Evolutionary conservation across 1,139 yeast species (phyloP).

Genomic region (Zygoascus meyerae): DNA sequence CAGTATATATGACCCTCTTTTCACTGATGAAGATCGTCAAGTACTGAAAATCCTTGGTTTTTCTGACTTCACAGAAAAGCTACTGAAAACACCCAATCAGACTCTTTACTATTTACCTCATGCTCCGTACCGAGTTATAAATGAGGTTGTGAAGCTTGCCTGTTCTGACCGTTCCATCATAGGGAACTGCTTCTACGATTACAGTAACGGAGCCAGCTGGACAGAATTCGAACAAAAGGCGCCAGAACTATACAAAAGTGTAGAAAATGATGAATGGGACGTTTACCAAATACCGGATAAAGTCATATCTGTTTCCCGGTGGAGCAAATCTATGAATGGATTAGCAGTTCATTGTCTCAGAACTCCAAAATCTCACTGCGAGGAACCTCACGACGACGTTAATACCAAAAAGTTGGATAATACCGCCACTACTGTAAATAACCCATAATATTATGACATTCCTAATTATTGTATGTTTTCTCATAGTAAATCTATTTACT

Average conservation of each 20-base stretch:
- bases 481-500: conserved; percentile 1
- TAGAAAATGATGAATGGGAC: conserved; percentile 1
- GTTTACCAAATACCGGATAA: conserved; percentile 4
- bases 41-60: conserved; percentile 26
- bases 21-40: conserved; percentile 41
- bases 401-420: not conserved
- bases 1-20: conserved; percentile 62
- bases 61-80: too few relatives aligned
- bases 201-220: conserved; percentile 9
- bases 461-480: not conserved
- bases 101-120: conserved; percentile 61
- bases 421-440: not conserved
- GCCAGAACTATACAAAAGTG: not conserved
- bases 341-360: conserved; percentile 3
- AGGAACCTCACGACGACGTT: too few relatives aligned
- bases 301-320: not conserved
- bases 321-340: conserved; percentile 2
- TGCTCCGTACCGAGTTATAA: conserved; percentile 60
- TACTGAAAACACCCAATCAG: conserved; percentile 26
- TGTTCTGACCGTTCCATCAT: conserved; percentile 6
- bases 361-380: not conserved
- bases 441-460: not conserved
- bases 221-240: not conserved
- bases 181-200: conserved; percentile 33
- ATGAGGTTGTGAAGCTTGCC: conserved; percentile 36